These are phyloP conservation scores for Kuraishia molischiana DNA, from an alignment of 805 yeast species.

Conservation along the genomic window DNA sequence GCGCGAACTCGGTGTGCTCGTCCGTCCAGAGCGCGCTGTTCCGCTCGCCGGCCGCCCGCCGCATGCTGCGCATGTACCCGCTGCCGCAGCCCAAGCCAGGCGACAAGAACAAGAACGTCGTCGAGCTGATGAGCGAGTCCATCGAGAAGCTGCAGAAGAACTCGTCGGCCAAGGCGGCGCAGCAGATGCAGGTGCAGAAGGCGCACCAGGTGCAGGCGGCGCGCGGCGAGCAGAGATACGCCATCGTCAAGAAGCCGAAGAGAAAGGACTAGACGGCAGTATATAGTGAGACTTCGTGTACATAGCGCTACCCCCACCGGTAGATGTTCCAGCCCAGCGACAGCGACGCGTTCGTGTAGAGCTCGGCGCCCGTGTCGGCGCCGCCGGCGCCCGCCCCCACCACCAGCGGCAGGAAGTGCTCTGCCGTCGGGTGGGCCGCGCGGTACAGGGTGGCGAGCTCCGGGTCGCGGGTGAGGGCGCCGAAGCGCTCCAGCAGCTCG, in stretches of 20 bases:
- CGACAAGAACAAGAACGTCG: conserved; percentile 14
- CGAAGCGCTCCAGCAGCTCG: conserved; percentile 25
- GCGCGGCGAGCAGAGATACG: conserved; percentile 11
- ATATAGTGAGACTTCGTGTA: neutral
- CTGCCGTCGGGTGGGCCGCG: conserved; percentile 67
- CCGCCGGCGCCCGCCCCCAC: conserved; percentile 51
- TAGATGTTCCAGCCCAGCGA: conserved; percentile 69
- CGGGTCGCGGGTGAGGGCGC: conserved; percentile 20
- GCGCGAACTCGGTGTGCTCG: conserved; percentile 70
- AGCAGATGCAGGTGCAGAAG: conserved; percentile 14
- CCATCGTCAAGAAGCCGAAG: neutral
- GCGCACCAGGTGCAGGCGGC: conserved; percentile 18
- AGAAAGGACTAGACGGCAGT: neutral
- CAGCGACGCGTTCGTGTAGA: conserved; percentile 32
- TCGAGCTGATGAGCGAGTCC: conserved; percentile 18
- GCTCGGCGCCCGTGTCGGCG: conserved; percentile 27
- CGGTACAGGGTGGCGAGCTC: conserved; percentile 20
- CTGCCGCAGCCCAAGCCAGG: conserved; percentile 25
- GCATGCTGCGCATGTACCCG: conserved; percentile 40
- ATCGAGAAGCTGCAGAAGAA: conserved; percentile 21
- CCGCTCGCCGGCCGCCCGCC: conserved; percentile 50
- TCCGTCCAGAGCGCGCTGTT: conserved; percentile 62
- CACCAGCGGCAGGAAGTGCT: conserved; percentile 61
- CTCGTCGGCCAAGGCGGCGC: conserved; percentile 13
- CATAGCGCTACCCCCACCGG: conserved; percentile 21